Evolutionary conservation across 2,329 filamentous ascomycete species (phyloP).

Genomic region (Aspergillus texensis): DNA sequence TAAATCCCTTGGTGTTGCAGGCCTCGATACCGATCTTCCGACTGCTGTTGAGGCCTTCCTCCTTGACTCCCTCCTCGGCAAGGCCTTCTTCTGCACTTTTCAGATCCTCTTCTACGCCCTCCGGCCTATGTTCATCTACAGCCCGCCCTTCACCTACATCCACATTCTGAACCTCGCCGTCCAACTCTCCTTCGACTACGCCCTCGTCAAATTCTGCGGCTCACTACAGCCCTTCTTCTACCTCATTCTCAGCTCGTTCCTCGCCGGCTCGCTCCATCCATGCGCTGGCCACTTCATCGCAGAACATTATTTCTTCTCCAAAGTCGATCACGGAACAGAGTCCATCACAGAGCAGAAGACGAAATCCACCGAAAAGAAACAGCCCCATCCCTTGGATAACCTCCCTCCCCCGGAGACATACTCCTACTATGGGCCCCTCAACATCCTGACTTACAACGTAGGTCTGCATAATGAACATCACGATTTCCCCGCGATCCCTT

Average conservation of each 20-base stretch:
- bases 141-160: slow-evolving; percentile 80
- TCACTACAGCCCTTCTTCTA: slow-evolving; percentile 70
- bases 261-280: slow-evolving; percentile 90
- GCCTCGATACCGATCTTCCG: slow-evolving; percentile 92
- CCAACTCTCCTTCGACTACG: slow-evolving; percentile 77
- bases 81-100: slow-evolving; percentile 98
- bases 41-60: slow-evolving; percentile 89
- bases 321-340: slow-evolving; percentile 42
- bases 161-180: slow-evolving; percentile 79
- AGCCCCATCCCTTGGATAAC: slow-evolving; percentile 58
- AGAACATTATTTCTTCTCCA: slow-evolving; percentile 80
- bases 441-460: slow-evolving; percentile 94
- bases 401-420: slow-evolving; percentile 87
- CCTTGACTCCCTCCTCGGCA: slow-evolving; percentile 89
- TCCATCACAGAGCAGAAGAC: slow-evolving; percentile 56
- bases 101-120: slow-evolving; percentile 99
- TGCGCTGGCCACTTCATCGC: slow-evolving; percentile 98
- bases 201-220: slow-evolving; percentile 61
- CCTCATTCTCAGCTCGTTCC: slow-evolving; percentile 84
- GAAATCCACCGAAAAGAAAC: slow-evolving; percentile 36
- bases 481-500: slow-evolving; percentile 95
- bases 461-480: slow-evolving; percentile 98
- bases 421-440: slow-evolving; percentile 92
- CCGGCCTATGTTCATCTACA: slow-evolving; percentile 92
- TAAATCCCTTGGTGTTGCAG: slow-evolving; percentile 96